Evolutionary conservation across 495 filamentous ascomycete genomes (phyloP).

Genomic region (Cercophora newfieldiana): DNA sequence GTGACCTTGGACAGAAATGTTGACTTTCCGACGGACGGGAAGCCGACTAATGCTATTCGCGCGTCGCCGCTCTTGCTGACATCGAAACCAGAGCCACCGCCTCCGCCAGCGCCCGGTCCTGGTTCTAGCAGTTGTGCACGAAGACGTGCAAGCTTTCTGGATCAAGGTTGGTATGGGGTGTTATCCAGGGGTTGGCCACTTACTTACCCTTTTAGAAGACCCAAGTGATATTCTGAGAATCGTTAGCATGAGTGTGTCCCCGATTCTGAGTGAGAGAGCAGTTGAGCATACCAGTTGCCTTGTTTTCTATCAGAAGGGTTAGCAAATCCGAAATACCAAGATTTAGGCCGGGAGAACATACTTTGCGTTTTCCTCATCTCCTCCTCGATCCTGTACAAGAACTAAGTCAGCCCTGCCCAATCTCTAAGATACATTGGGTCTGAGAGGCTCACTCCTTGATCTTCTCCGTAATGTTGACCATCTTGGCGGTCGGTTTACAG

Average conservation of each 20-base stretch:
- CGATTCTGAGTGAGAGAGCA: background rate
- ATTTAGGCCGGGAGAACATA: conserved; percentile 36
- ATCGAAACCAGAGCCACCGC: conserved; percentile 80
- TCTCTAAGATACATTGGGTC: background rate
- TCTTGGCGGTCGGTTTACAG: conserved; percentile 54
- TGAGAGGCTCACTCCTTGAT: conserved; percentile 82
- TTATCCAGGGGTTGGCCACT: background rate
- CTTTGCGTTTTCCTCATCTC: conserved; percentile 99
- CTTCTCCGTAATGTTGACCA: conserved; percentile 99
- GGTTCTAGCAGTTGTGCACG: conserved; percentile 96
- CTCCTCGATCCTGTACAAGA: conserved; percentile 92
- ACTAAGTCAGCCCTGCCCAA: conserved; percentile 24
- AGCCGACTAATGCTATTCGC: conserved; percentile 94
- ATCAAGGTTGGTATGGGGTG: conserved; percentile 18
- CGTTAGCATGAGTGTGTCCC: background rate
- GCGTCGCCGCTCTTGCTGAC: conserved; percentile 97
- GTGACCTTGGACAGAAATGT: conserved; percentile 99
- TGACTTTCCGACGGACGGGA: conserved; percentile 98
- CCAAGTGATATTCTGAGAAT: conserved; percentile 87
- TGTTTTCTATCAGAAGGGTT: conserved; percentile 74
- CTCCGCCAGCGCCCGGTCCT: conserved; percentile 73
- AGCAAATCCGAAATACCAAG: conserved; percentile 21
- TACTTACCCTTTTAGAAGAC: conserved; percentile 89
- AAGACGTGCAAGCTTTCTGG: conserved; percentile 93
- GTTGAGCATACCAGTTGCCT: conserved; percentile 79